A percentile compares a stretch with the other conserved stretches of the same genome.
These are phyloP conservation scores for Moricandia arvensis DNA, from an alignment of 345 rosid species.

Conservation along the genomic window DNA sequence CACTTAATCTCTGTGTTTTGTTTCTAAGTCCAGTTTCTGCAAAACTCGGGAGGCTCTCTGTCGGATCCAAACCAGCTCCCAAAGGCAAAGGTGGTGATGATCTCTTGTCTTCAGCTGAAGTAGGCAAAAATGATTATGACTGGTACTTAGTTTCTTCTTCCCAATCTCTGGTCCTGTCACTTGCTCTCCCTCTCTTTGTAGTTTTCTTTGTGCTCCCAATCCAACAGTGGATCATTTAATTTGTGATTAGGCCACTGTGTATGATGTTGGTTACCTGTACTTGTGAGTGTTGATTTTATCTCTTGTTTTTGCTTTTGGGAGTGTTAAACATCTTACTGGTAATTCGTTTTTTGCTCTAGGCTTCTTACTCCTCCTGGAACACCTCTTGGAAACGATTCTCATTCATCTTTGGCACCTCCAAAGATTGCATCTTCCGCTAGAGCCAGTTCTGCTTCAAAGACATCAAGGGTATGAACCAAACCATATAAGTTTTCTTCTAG, in stretches of 20 bases:
- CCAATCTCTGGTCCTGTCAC: not conserved
- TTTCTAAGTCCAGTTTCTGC: constrained; percentile 46
- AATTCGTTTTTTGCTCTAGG: constrained; percentile 43
- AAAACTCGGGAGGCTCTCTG: constrained; percentile 69
- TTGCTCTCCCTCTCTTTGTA: too few relatives aligned
- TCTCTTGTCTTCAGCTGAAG: constrained; percentile 71
- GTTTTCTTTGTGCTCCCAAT: too few relatives aligned
- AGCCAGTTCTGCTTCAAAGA: constrained; percentile 70
- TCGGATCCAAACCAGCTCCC: constrained; percentile 61
- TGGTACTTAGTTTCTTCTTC: constrained; percentile 54
- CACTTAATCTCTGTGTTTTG: constrained; percentile 9
- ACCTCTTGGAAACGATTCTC: constrained; percentile 73
- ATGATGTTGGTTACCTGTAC: not conserved
- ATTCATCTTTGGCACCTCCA: constrained; percentile 51
- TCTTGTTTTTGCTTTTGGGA: not conserved
- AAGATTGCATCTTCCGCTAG: constrained; percentile 56
- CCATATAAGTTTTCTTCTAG: not conserved
- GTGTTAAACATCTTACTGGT: not conserved
- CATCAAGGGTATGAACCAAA: constrained; percentile 68
- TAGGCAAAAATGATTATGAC: constrained; percentile 90
- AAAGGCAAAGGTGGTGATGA: constrained; percentile 69
- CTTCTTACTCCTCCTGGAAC: constrained; percentile 99
- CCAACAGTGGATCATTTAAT: too few relatives aligned
- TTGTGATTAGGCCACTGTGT: not conserved
- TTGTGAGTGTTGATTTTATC: not conserved